Percentiles rank a stretch among this genome's conserved stretches.
Evolutionary conservation across 1,139 yeast genomes (phyloP).

Genomic region (Debaryomycetaceae sp.): DNA sequence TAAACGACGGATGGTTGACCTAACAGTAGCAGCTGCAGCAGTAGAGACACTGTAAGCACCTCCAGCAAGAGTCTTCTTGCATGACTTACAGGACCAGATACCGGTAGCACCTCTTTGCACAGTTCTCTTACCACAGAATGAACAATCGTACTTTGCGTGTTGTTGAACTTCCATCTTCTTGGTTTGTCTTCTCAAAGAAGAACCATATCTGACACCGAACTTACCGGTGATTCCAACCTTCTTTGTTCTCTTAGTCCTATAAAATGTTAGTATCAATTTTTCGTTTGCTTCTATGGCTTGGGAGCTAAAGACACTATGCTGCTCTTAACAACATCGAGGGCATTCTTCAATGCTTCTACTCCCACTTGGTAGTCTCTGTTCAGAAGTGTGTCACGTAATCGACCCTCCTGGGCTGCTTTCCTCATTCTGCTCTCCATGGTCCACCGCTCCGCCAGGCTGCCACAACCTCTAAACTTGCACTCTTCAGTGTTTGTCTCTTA

Average conservation of each 20-base stretch:
- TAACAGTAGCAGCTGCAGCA: slow-evolving; percentile 99
- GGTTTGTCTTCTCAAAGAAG: slow-evolving; percentile 99
- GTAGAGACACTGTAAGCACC: slow-evolving; percentile 99
- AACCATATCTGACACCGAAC: slow-evolving; percentile 99
- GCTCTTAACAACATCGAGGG: no score
- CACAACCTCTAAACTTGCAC: no score
- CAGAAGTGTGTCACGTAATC: no score
- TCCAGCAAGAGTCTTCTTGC: slow-evolving; percentile 97
- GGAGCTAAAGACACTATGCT: background rate
- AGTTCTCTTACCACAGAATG: slow-evolving; percentile 99
- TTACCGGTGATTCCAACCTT: slow-evolving; percentile 99
- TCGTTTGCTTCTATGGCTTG: background rate
- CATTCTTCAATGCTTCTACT: no score
- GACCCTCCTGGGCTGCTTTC: no score
- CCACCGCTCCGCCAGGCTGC: no score
- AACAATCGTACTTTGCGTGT: slow-evolving; percentile 98
- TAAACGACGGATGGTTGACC: slow-evolving; percentile 99
- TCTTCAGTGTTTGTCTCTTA: no score
- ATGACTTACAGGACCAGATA: slow-evolving; percentile 96
- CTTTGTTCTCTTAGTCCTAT: slow-evolving; percentile 99
- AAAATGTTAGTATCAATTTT: slow-evolving; percentile 35
- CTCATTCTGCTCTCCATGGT: no score
- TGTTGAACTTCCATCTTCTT: slow-evolving; percentile 99
- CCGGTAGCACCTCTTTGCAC: slow-evolving; percentile 98
- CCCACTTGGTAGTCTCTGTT: no score